phyloP scores from a whole-genome alignment of 352 stramenopile species.

The Phytopythium delawarense region DNA sequence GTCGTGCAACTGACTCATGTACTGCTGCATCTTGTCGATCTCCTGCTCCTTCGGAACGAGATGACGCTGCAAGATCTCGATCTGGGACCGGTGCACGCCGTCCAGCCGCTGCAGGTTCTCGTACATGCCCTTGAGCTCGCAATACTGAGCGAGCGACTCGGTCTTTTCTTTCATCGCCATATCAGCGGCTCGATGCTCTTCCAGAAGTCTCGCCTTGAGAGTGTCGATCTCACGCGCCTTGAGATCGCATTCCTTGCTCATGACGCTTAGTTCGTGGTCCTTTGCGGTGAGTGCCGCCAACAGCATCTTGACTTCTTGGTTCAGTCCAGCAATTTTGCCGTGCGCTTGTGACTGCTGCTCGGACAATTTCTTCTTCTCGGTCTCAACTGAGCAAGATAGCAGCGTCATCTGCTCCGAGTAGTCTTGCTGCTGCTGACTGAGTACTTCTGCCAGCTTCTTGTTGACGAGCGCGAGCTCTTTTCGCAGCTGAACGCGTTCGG shows the following conservation, averaged over 20 bases:
- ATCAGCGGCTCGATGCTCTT: slow-evolving; percentile 28
- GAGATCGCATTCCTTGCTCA: slow-evolving; percentile 24
- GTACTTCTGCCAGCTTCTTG: slow-evolving; percentile 39
- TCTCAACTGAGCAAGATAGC: slow-evolving; percentile 37
- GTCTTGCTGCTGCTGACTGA: slow-evolving; percentile 61
- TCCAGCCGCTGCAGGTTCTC: slow-evolving; percentile 64
- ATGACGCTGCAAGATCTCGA: slow-evolving; percentile 66
- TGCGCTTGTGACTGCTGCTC: slow-evolving; percentile 37
- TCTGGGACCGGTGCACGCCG: slow-evolving; percentile 66
- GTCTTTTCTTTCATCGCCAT: slow-evolving; percentile 35
- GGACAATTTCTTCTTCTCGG: slow-evolving; percentile 34
- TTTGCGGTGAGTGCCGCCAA: slow-evolving; percentile 53
- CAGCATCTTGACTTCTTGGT: slow-evolving; percentile 74
- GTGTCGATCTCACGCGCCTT: slow-evolving; percentile 22
- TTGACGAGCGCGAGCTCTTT: slow-evolving; percentile 34
- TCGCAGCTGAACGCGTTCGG: slow-evolving; percentile 14
- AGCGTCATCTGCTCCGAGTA: slow-evolving; percentile 54
- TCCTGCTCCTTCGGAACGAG: slow-evolving; percentile 67
- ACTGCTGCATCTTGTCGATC: slow-evolving; percentile 56
- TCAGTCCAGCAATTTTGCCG: slow-evolving; percentile 47
- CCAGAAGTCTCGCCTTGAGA: slow-evolving; percentile 33
- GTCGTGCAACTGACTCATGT: slow-evolving; percentile 50
- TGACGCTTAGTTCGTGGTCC: slow-evolving; percentile 40
- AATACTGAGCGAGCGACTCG: slow-evolving; percentile 19
- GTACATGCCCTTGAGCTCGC: slow-evolving; percentile 36